Evolutionary conservation across 148 eudicot genomes (phyloP).

Genomic region (Nyssa sinensis): DNA sequence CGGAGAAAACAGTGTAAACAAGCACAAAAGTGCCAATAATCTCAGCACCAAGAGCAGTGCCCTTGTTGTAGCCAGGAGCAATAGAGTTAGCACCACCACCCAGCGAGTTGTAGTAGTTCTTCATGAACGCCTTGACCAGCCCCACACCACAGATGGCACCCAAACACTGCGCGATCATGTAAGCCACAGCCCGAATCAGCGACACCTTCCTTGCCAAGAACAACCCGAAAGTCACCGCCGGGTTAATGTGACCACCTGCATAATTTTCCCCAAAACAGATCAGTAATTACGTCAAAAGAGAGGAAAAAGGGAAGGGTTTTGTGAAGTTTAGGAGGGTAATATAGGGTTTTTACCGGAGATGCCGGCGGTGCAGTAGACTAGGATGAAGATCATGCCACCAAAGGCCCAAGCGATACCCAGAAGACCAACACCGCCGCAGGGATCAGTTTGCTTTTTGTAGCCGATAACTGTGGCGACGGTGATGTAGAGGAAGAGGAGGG

Average conservation of each 20-base stretch:
- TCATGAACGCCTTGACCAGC: conserved; percentile 37
- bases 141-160: conserved; percentile 40
- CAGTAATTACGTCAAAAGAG: neutral
- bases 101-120: conserved; percentile 17
- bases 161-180: conserved; percentile 34
- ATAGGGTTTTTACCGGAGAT: conserved; percentile 25
- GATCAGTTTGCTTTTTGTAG: conserved; percentile 26
- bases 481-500: conserved; percentile 36
- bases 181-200: conserved; percentile 20
- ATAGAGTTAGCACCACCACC: conserved; percentile 34
- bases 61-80: conserved; percentile 29
- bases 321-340: neutral
- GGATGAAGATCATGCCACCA: conserved; percentile 42
- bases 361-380: conserved; percentile 44
- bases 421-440: conserved; percentile 33
- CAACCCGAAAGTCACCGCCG: conserved; percentile 36
- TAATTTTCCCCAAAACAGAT: neutral
- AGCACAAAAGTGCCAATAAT: conserved; percentile 35
- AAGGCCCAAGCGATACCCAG: conserved; percentile 39
- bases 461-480: conserved; percentile 40
- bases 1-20: conserved; percentile 39
- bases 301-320: neutral
- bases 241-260: conserved; percentile 36
- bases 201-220: conserved; percentile 39
- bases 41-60: conserved; percentile 36